Percentiles rank a stretch among this genome's conserved stretches.
Evolutionary conservation across 805 yeast species (phyloP).

Genomic region (Candida sphagnicola): DNA sequence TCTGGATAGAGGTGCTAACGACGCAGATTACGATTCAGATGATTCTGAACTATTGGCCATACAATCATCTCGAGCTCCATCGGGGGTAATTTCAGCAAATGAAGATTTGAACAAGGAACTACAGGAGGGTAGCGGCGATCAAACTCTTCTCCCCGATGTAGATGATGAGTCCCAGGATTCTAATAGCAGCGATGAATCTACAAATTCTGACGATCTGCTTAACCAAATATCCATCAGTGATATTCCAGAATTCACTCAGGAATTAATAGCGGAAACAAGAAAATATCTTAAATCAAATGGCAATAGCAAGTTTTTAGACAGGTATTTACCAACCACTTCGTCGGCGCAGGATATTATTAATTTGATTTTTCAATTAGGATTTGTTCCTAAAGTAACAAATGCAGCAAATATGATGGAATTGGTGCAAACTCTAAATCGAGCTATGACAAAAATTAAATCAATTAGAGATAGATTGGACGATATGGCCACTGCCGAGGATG

Average conservation of each 20-base stretch:
- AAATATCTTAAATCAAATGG: constrained; percentile 59
- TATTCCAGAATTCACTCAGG: constrained; percentile 8
- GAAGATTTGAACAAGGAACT: constrained; percentile 1
- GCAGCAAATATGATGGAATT: constrained; percentile 43
- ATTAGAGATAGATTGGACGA: constrained; percentile 53
- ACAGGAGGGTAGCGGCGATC: not conserved
- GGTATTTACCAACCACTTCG: constrained; percentile 59
- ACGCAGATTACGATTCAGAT: constrained; percentile 1
- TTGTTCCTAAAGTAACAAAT: constrained; percentile 33
- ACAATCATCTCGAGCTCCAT: constrained; percentile 6
- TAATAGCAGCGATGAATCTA: not conserved
- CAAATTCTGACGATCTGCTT: constrained; percentile 5
- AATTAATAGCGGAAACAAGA: constrained; percentile 22
- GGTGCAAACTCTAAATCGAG: constrained; percentile 54
- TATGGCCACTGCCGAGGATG: constrained; percentile 57
- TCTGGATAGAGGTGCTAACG: constrained; percentile 1
- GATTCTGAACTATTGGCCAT: constrained; percentile 1
- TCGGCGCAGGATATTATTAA: constrained; percentile 52
- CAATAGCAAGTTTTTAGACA: constrained; percentile 52
- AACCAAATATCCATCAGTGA: constrained; percentile 8
- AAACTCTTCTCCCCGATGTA: not conserved
- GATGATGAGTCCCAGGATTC: not conserved
- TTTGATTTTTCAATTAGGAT: constrained; percentile 64
- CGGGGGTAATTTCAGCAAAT: not conserved
- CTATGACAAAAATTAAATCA: constrained; percentile 57